phyloP scores from a whole-genome alignment of 1,284 basidiomycete species.

The Ustilago lituana region DNA sequence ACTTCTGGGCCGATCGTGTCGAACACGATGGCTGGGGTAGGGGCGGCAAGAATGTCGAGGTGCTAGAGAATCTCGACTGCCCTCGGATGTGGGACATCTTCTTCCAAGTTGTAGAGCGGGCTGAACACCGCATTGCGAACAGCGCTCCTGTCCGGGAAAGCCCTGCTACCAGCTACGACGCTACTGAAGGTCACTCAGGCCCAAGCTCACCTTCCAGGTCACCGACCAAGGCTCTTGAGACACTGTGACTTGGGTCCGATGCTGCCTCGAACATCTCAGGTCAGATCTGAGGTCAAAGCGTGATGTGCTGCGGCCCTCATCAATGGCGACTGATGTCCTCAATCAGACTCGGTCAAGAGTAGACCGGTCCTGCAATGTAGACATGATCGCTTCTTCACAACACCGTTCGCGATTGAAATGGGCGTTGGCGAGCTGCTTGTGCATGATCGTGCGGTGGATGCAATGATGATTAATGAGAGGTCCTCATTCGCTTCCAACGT shows the following conservation, averaged over 20 bases:
- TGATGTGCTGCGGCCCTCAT: not conserved
- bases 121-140: conserved; percentile 39
- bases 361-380: not conserved
- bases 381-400: no score
- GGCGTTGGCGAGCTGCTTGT: conserved; percentile 81
- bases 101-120: conserved; percentile 51
- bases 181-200: conserved; percentile 5
- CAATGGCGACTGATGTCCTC: not conserved
- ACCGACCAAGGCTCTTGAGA: conserved; percentile 16
- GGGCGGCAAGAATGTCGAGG: conserved; percentile 55
- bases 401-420: no score
- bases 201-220: conserved; percentile 16
- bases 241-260: conserved; percentile 20
- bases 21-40: conserved; percentile 51
- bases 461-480: no score
- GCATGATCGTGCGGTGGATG: conserved; percentile 80
- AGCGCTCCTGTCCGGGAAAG: conserved; percentile 6
- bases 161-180: not conserved
- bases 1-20: conserved; percentile 50
- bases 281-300: not conserved
- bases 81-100: conserved; percentile 55
- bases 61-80: conserved; percentile 56
- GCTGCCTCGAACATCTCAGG: not conserved
- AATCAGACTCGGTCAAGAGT: not conserved
- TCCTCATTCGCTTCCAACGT: no score